Conservation (phyloP, 495 filamentous ascomycete genomes). For the Haplographium delicatum region DNA sequence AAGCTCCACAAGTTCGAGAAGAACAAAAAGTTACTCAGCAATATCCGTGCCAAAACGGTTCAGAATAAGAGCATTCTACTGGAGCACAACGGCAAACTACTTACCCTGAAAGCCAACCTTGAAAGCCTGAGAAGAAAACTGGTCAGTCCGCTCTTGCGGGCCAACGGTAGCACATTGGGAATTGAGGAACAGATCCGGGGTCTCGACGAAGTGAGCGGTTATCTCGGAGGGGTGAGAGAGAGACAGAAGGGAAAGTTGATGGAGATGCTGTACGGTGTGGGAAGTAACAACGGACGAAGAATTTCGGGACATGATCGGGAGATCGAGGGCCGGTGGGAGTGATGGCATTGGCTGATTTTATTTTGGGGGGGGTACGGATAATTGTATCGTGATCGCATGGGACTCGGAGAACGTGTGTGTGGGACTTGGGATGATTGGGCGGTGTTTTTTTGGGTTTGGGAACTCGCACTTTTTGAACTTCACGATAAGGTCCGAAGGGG, state of each 20-base stretch:
- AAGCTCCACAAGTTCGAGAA: constrained; percentile 82
- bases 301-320: constrained; percentile 3
- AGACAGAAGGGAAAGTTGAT: constrained; percentile 78
- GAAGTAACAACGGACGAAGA: constrained; percentile 26
- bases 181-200: constrained; percentile 82
- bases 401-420: not conserved
- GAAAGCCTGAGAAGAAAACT: constrained; percentile 73
- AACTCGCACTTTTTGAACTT: too few relatives aligned
- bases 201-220: constrained; percentile 69
- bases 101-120: constrained; percentile 73
- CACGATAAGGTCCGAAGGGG: too few relatives aligned
- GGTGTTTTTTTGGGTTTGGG: too few relatives aligned
- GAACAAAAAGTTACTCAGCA: constrained; percentile 68
- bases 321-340: constrained; percentile 17
- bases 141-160: constrained; percentile 72
- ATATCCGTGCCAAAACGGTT: constrained; percentile 74
- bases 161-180: constrained; percentile 57
- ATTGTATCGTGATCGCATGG: not conserved
- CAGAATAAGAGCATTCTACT: constrained; percentile 79
- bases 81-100: constrained; percentile 74
- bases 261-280: constrained; percentile 69
- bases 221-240: constrained; percentile 65
- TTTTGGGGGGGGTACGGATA: not conserved
- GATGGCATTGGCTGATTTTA: not conserved
- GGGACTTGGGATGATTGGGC: not conserved